A percentile compares a stretch with the other conserved stretches of the same genome.
These are phyloP conservation scores for Penstemon barbatus DNA, from an alignment of 257 asterid species.

Conservation along the genomic window DNA sequence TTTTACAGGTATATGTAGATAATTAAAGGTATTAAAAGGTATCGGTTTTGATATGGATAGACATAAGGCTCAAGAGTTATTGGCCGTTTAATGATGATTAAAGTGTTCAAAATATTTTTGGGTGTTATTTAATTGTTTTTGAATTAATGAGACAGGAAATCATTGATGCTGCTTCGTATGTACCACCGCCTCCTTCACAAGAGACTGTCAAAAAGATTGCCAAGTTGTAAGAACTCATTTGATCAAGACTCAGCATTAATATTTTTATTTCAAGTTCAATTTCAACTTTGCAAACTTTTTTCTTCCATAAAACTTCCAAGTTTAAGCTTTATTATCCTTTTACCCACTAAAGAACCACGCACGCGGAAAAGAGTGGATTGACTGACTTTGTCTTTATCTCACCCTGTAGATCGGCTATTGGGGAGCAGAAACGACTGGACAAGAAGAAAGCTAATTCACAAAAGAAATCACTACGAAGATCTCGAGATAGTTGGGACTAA, in stretches of 20 bases:
- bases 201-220: constrained; percentile 67
- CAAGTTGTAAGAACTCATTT: constrained; percentile 61
- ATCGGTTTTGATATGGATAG: constrained; percentile 4
- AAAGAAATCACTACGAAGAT: constrained; percentile 65
- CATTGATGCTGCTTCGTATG: constrained; percentile 91
- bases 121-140: constrained; percentile 5
- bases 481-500: constrained; percentile 68
- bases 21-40: neutral
- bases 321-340: too few species aligned
- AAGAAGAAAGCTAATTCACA: constrained; percentile 71
- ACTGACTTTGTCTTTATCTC: constrained; percentile 20
- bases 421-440: constrained; percentile 65
- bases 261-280: neutral
- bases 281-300: neutral
- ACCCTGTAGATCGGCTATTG: constrained; percentile 61
- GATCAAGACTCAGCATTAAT: neutral
- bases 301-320: too few species aligned
- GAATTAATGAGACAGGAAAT: constrained; percentile 62
- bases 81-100: neutral
- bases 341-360: too few species aligned
- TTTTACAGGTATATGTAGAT: constrained; percentile 38
- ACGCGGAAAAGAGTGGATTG: neutral
- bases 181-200: constrained; percentile 86
- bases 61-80: neutral
- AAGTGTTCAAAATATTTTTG: neutral